These are phyloP conservation scores for Cladophialophora psammophila DNA, from an alignment of 2,329 filamentous ascomycete genomes.

Conservation along the genomic window DNA sequence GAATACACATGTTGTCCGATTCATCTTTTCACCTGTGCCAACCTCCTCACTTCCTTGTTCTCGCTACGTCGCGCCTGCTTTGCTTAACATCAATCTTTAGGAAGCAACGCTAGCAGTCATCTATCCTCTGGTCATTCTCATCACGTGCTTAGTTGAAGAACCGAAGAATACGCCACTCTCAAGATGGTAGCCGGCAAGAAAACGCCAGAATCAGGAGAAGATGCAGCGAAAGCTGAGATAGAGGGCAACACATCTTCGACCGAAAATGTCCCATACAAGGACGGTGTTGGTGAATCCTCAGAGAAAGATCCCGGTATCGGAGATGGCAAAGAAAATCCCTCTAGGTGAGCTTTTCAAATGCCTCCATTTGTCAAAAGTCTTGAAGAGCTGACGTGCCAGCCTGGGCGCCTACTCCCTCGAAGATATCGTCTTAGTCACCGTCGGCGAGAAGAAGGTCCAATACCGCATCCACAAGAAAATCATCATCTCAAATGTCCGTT, in stretches of 20 bases:
- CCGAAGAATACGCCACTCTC: too few species aligned
- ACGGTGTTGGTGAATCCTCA: not conserved
- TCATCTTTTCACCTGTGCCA: not conserved
- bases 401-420: not conserved
- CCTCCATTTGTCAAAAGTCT: not conserved
- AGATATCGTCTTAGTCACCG: slow-evolving; percentile 25
- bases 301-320: not conserved
- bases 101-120: not conserved
- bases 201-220: not conserved
- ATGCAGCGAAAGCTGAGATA: not conserved
- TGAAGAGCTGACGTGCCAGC: slow-evolving; percentile 7
- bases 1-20: not conserved
- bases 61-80: too few species aligned
- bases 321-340: not conserved
- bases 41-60: not conserved
- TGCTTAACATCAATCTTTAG: not conserved
- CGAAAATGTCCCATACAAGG: not conserved
- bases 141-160: not conserved
- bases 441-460: slow-evolving; percentile 21
- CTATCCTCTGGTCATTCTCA: not conserved
- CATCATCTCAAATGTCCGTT: slow-evolving; percentile 20
- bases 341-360: not conserved
- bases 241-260: not conserved
- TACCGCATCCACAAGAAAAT: slow-evolving; percentile 25
- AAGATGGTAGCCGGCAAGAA: not conserved